Base-by-base conservation (phyloP, 2,329 filamentous ascomycete species). In the Venturia asperata region DNA sequence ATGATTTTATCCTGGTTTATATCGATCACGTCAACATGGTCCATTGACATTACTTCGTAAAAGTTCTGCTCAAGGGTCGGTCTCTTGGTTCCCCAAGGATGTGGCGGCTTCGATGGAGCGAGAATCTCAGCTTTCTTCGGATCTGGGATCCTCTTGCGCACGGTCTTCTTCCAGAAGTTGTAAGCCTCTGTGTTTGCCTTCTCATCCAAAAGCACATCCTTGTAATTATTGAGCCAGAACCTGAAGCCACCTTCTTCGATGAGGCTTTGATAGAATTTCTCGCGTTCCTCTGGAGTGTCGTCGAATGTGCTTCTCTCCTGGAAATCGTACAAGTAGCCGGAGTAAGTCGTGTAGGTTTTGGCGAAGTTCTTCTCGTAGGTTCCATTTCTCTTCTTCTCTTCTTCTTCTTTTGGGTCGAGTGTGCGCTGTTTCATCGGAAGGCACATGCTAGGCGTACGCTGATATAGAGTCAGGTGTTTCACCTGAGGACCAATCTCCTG, bases 381-480 rank as follows among this genome's bases (percentile, higher is more conserved):
- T 17, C 74, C 71, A 39, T 76, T 67, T 55, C 69, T 69, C 68
- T 79, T 78, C 19, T 74, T 71, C 1, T 70, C 70, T 30, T 83
- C 74, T 69, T 87, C 82, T 67, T 85, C 81, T 65, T 81, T 77
- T 13, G 72, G 74, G 0, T 78, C 80, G 37, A 87, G 74, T 0
- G 74, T 49, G 2, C 77, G 74, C 66, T 81, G 79, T 2, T 80
- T 77, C 84, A 89, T 87, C 0, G 86, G 85, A 0, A 89, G 69
- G 0, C 84, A 84, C 7, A 87, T 76, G 66, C 89, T 89, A 0
- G 87, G 87, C 0, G 85, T 89, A 13, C 87, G 41, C 37, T 64
- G 63, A 49, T 64, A 64, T 11, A 64, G 24, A 13, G 52, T 64
- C 5, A 49, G 21, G 11, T 60, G 45, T 15, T 42, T 43, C 21